phyloP scores from a whole-genome alignment of 169 alveolate species.

The Eimeria necatrix region DNA sequence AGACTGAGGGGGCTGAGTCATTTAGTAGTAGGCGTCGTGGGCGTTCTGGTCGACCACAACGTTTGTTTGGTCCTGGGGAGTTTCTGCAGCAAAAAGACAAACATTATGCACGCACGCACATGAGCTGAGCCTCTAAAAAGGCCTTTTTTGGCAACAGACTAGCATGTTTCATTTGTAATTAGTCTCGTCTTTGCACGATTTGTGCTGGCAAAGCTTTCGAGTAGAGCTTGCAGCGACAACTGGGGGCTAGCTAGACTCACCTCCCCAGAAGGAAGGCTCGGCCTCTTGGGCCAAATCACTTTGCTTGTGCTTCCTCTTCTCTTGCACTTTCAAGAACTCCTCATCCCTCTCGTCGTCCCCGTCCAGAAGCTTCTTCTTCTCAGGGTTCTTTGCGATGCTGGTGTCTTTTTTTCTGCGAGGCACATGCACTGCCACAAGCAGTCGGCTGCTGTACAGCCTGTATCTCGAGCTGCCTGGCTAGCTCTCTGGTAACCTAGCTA shows the following conservation, averaged over 20 bases:
- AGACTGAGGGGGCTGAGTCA: background rate
- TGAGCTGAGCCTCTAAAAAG: too few relatives aligned
- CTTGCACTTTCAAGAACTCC: background rate
- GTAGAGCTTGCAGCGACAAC: too few relatives aligned
- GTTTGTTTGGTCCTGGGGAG: slow-evolving; percentile 46
- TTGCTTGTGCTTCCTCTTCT: slow-evolving; percentile 2
- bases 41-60: slow-evolving; percentile 7
- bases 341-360: background rate
- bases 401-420: background rate
- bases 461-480: too few relatives aligned
- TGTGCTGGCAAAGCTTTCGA: too few relatives aligned
- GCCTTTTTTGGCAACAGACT: too few relatives aligned
- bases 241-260: background rate
- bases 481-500: too few relatives aligned
- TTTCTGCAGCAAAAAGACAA: background rate
- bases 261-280: slow-evolving; percentile 80
- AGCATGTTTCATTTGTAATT: too few relatives aligned
- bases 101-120: too few relatives aligned
- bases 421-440: background rate
- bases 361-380: slow-evolving; percentile 17
- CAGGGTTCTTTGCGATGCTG: background rate
- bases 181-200: too few relatives aligned
- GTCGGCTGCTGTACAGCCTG: too few relatives aligned
- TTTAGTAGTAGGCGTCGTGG: slow-evolving; percentile 51
- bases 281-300: slow-evolving; percentile 77